These are phyloP conservation scores for Lizonia empirigonia DNA, from an alignment of 2,329 filamentous ascomycete genomes.

Conservation along the genomic window DNA sequence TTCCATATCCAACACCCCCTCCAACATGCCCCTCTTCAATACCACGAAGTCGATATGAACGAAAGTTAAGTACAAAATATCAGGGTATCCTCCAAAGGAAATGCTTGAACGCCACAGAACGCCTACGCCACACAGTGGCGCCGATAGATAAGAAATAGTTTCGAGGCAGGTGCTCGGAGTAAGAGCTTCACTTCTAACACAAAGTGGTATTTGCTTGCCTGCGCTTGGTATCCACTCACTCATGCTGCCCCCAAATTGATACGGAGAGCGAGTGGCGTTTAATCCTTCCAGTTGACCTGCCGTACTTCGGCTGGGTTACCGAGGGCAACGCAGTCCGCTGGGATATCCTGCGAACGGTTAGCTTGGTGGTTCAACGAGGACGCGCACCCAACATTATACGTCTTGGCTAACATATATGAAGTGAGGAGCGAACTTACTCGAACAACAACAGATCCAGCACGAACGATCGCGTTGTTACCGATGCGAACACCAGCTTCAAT, in stretches of 20 bases:
- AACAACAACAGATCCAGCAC: slow-evolving; percentile 61
- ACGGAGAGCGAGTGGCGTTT: not conserved
- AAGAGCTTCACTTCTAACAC: not conserved
- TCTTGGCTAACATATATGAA: too few species aligned
- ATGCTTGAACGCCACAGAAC: slow-evolving; percentile 7
- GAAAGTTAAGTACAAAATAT: slow-evolving; percentile 9
- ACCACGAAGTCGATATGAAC: not conserved
- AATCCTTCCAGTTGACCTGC: slow-evolving; percentile 26
- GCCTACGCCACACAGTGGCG: slow-evolving; percentile 4
- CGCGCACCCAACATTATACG: too few species aligned
- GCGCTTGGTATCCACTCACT: not conserved
- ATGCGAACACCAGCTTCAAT: slow-evolving; percentile 64
- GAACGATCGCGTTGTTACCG: slow-evolving; percentile 59
- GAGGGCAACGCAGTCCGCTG: slow-evolving; percentile 53
- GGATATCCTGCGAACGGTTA: slow-evolving; percentile 51
- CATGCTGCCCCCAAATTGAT: not conserved
- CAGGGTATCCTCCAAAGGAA: slow-evolving; percentile 36
- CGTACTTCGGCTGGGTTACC: slow-evolving; percentile 54
- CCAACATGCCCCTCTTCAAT: not conserved
- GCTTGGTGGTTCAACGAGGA: too few species aligned
- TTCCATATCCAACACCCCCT: not conserved
- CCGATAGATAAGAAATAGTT: not conserved
- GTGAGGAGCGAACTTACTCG: slow-evolving; percentile 49
- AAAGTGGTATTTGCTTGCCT: not conserved
- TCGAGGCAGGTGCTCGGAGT: not conserved